These are phyloP conservation scores for Diaporthe vaccinii DNA, from an alignment of 2,329 filamentous ascomycete species.

Conservation along the genomic window DNA sequence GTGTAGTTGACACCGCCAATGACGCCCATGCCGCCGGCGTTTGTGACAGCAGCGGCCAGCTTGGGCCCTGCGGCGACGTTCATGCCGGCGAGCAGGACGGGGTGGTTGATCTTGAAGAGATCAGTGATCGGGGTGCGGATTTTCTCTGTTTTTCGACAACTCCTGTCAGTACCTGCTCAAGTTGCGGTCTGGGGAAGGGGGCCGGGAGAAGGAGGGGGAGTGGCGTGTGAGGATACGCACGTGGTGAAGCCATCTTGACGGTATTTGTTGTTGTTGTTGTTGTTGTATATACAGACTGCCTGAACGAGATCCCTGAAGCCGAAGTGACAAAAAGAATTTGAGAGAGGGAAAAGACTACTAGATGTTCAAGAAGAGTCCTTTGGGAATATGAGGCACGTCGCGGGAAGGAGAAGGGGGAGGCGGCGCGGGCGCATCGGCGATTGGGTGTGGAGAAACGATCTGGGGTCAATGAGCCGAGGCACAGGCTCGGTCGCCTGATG, in stretches of 20 bases:
- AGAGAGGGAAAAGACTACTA: conserved; percentile 19
- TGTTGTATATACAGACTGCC: conserved; percentile 27
- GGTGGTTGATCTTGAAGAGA: conserved; percentile 98
- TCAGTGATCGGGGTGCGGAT: conserved; percentile 94
- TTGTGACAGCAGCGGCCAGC: conserved; percentile 95
- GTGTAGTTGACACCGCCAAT: conserved; percentile 97
- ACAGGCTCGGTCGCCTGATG: conserved; percentile 31
- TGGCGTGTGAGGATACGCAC: conserved; percentile 64
- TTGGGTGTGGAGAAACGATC: conserved; percentile 29
- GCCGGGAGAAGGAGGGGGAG: conserved; percentile 29
- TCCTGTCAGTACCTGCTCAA: background rate
- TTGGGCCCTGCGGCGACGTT: conserved; percentile 98
- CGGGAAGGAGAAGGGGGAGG: conserved; percentile 32
- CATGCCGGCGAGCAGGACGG: conserved; percentile 96
- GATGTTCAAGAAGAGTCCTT: background rate
- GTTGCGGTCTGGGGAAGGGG: background rate
- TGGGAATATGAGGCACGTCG: conserved; percentile 30
- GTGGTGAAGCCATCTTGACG: conserved; percentile 80
- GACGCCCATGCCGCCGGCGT: conserved; percentile 95
- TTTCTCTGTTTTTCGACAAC: conserved; percentile 71
- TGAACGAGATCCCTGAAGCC: conserved; percentile 37
- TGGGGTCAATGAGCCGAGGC: conserved; percentile 32
- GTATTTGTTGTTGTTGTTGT: conserved; percentile 5
- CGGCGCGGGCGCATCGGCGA: conserved; percentile 21
- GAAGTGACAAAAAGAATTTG: background rate